Base-by-base conservation (phyloP, 2,329 filamentous ascomycete genomes). In the Myriosclerotinia scirpicola region DNA sequence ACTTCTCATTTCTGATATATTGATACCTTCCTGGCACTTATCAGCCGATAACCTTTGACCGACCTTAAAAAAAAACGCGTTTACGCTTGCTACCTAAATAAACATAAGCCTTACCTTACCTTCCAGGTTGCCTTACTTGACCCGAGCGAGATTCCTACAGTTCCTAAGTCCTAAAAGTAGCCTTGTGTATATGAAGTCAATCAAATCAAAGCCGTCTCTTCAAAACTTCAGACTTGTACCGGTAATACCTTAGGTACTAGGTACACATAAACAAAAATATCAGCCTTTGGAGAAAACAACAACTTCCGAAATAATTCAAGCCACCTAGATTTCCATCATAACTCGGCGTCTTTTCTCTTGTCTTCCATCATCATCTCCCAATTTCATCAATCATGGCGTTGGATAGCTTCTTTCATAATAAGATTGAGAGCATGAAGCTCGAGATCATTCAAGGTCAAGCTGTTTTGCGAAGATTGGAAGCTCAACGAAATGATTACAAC, bases 361-460 rank as follows among this genome's bases (percentile, higher is more conserved):
- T 11, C 30, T 20, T 26, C 26, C 17, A 15, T 42, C 55, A 5
- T 26, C n/a, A 7, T 22, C 42, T 20, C 17, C 40, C 26, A 36
- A 46, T 22, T 9, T 8, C 14, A 46, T 50, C 65, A 86, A 89
- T 78, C 79, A 99, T 99, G 95, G 93, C 94, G 87, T 91, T 99
- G 82, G 95, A 98, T 81, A 96, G 91, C 81, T 99, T 97, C 84
- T 99, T 96, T 81, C 92, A 95, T 83, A 98, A 98, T 85, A 99
- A 99, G 86, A 98, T 98, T 82, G 95, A 99, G 91, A 89, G 91
- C 79, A 97, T 98, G 91, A 98, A 98, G 90, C 93, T 99, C 79
- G 94, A 99, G 87, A 99, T 99, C 79, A 94, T 99, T 79, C 94
- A 98, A 82, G 94, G 95, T 66, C 95, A 99, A 82, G 94, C 95